A percentile compares a stretch with the other conserved stretches of the same genome.
Evolutionary conservation across 768 basidiomycete genomes (phyloP).

Genomic region (Calocybe gangraenosa): DNA sequence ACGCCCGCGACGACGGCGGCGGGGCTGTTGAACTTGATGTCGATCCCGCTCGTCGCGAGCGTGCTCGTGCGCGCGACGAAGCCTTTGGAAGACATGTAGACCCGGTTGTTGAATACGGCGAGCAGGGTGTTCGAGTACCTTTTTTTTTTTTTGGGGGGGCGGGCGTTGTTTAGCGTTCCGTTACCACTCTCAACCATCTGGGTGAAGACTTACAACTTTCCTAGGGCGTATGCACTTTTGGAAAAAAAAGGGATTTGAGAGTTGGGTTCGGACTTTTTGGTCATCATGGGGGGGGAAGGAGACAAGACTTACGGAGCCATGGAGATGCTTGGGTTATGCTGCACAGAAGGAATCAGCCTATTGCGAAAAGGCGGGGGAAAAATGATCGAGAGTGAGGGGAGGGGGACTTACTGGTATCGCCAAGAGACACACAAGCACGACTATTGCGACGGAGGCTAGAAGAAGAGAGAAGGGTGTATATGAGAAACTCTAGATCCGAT

Average conservation of each 20-base stretch:
- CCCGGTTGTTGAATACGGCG: slow-evolving; percentile 14
- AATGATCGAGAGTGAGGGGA: no score
- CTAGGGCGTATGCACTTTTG: slow-evolving; percentile 11
- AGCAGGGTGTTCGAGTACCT: slow-evolving; percentile 15
- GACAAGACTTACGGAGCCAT: slow-evolving; percentile 13
- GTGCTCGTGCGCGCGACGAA: slow-evolving; percentile 1
- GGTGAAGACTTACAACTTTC: slow-evolving; percentile 13
- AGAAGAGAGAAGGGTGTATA: neutral
- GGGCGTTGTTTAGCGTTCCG: no score
- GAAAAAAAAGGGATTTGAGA: neutral
- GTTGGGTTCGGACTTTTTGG: no score
- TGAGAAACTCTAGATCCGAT: no score
- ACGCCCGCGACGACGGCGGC: neutral
- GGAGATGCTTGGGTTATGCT: slow-evolving; percentile 13
- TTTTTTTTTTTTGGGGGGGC: no score
- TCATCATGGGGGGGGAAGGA: neutral
- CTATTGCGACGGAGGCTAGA: slow-evolving; percentile 10
- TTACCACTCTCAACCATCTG: no score
- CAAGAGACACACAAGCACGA: slow-evolving; percentile 11
- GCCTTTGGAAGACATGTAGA: slow-evolving; percentile 10
- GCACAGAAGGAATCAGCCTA: neutral
- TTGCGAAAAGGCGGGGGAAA: no score
- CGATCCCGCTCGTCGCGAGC: slow-evolving; percentile 1
- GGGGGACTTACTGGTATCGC: slow-evolving; percentile 12
- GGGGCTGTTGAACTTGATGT: neutral